Evolutionary conservation across 2,329 filamentous ascomycete genomes (phyloP).

Genomic region (Sporothrix humicola): DNA sequence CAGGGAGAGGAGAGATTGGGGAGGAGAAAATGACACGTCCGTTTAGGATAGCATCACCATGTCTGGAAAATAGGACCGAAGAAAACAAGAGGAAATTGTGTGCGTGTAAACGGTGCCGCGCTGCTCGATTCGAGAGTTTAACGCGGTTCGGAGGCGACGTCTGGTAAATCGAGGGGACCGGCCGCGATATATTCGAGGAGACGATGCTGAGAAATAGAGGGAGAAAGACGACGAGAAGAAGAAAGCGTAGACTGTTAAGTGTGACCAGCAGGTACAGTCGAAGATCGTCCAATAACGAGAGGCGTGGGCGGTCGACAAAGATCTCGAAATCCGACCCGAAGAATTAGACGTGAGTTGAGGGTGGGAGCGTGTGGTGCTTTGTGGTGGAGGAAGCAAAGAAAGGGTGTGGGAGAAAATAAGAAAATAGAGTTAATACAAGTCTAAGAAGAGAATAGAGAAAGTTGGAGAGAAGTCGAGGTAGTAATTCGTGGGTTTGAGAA

Average conservation of each 20-base stretch:
- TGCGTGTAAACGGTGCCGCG: background rate
- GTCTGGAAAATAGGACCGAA: background rate
- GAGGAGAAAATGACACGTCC: background rate
- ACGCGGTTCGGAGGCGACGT: background rate
- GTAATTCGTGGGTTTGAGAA: too few species aligned
- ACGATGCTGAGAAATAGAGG: background rate
- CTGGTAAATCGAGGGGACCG: background rate
- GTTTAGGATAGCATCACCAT: conserved; percentile 13
- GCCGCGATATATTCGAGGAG: background rate
- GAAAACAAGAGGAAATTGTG: background rate
- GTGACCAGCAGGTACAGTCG: conserved; percentile 20
- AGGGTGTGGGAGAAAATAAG: background rate
- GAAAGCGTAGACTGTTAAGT: background rate
- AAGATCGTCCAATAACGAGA: background rate
- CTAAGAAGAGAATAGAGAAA: conserved; percentile 15
- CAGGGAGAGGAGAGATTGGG: background rate
- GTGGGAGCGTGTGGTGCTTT: conserved; percentile 1
- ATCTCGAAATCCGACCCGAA: background rate
- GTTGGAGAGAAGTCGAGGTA: too few species aligned
- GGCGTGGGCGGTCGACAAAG: background rate
- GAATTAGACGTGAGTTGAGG: conserved; percentile 1
- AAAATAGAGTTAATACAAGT: conserved; percentile 19
- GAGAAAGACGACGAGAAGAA: background rate
- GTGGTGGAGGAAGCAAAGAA: background rate
- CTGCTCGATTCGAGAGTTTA: background rate